phyloP scores from a whole-genome alignment of 352 stramenopile genomes.

The Phytopythium delawarense region DNA sequence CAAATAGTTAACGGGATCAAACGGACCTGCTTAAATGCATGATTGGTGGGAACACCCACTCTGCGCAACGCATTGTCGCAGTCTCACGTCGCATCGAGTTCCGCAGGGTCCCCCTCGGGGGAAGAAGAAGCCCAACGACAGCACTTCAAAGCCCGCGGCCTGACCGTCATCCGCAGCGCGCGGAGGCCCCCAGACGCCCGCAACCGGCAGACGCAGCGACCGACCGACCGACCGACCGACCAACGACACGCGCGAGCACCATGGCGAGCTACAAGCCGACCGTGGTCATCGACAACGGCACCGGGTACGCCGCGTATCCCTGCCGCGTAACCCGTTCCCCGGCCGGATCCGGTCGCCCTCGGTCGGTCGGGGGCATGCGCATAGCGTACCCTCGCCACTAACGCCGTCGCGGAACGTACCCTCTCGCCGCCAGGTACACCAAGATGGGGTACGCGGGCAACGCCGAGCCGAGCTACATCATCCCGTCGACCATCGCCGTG shows the following conservation, averaged over 20 bases:
- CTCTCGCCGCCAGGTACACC: constrained; percentile 82
- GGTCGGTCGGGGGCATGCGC: background rate
- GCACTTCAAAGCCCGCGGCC: constrained; percentile 3
- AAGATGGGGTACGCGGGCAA: constrained; percentile 97
- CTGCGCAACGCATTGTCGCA: no score
- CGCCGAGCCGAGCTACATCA: constrained; percentile 93
- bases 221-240: background rate
- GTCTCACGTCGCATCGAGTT: no score
- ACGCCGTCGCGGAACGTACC: background rate
- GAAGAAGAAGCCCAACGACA: background rate
- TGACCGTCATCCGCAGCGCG: background rate
- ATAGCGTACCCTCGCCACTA: background rate
- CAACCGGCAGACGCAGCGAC: background rate
- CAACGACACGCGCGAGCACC: background rate
- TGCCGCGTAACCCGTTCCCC: background rate
- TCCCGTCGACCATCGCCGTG: constrained; percentile 92
- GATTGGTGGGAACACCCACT: no score
- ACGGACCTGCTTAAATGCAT: no score
- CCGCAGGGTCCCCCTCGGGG: no score
- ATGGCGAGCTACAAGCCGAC: constrained; percentile 87
- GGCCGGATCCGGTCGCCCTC: constrained; percentile 1
- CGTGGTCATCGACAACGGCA: constrained; percentile 96
- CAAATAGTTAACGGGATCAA: no score
- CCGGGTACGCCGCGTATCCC: constrained; percentile 59
- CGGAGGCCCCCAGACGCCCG: background rate